These are phyloP conservation scores for Truncatella angustata DNA, from an alignment of 2,329 filamentous ascomycete genomes.

Conservation along the genomic window DNA sequence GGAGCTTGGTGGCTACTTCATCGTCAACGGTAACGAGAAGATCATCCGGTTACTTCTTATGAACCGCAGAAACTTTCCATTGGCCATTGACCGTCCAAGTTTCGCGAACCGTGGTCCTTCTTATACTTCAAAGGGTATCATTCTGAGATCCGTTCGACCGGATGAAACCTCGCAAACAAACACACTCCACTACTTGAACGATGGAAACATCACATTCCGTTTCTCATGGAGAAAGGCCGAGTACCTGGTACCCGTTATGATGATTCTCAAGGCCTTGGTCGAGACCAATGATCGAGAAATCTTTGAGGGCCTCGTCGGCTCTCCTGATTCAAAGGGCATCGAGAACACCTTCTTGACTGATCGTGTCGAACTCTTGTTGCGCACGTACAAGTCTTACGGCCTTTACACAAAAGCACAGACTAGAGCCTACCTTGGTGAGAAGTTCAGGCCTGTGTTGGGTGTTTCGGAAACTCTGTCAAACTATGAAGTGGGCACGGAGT, in stretches of 20 bases:
- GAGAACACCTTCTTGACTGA: slow-evolving; percentile 93
- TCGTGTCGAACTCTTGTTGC: slow-evolving; percentile 84
- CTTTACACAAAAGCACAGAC: slow-evolving; percentile 81
- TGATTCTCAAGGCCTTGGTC: slow-evolving; percentile 91
- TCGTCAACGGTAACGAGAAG: slow-evolving; percentile 97
- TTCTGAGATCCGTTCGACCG: slow-evolving; percentile 88
- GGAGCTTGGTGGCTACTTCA: slow-evolving; percentile 93
- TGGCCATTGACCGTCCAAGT: slow-evolving; percentile 88
- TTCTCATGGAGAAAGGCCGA: slow-evolving; percentile 99
- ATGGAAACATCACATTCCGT: slow-evolving; percentile 94
- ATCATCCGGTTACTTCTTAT: slow-evolving; percentile 90
- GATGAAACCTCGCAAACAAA: slow-evolving; percentile 98
- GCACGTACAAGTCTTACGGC: slow-evolving; percentile 89
- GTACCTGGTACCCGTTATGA: slow-evolving; percentile 92
- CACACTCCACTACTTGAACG: slow-evolving; percentile 89
- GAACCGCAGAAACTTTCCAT: slow-evolving; percentile 87
- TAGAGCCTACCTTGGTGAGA: slow-evolving; percentile 81
- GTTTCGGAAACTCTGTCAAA: slow-evolving; percentile 82
- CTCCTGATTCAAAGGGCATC: slow-evolving; percentile 70
- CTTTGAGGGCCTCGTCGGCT: slow-evolving; percentile 87
- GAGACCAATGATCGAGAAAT: slow-evolving; percentile 97
- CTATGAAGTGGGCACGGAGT: slow-evolving; percentile 87
- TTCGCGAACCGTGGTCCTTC: slow-evolving; percentile 83
- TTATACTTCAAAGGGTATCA: slow-evolving; percentile 88
- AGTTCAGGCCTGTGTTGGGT: slow-evolving; percentile 85